A percentile compares a stretch with the other conserved stretches of the same genome.
Evolutionary conservation across 2,329 filamentous ascomycete species (phyloP).

Genomic region (Colletotrichum endophyticum): DNA sequence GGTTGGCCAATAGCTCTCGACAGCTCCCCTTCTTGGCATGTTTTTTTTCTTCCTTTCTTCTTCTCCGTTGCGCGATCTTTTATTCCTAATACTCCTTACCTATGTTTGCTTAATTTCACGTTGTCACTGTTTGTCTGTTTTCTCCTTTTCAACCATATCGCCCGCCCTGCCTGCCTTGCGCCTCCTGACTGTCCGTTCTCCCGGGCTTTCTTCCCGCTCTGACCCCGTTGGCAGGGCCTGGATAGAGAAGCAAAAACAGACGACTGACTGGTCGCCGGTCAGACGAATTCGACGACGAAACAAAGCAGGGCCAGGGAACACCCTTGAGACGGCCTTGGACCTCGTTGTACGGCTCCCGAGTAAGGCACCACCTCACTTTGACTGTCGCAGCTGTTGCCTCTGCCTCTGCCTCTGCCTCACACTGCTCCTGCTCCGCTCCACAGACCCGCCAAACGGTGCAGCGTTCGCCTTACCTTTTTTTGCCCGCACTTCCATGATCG

Average conservation of each 20-base stretch:
- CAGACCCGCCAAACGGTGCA: slow-evolving; percentile 4
- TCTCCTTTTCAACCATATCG: neutral
- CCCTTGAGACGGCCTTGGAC: slow-evolving; percentile 1
- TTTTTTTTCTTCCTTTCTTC: neutral
- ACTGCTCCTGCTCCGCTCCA: neutral
- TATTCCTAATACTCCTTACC: neutral
- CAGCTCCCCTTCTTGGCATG: neutral
- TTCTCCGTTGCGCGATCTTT: neutral
- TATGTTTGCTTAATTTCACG: neutral
- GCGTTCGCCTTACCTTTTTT: slow-evolving; percentile 6
- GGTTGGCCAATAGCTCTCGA: neutral
- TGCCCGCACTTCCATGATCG: slow-evolving; percentile 17
- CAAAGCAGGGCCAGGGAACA: slow-evolving; percentile 17
- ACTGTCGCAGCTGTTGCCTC: neutral
- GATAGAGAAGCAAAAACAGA: neutral
- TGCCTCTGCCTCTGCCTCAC: neutral
- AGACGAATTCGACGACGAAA: slow-evolving; percentile 19
- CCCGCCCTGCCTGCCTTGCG: neutral
- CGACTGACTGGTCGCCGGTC: slow-evolving; percentile 15
- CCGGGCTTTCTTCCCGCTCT: neutral
- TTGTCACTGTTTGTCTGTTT: neutral
- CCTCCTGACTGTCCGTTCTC: neutral
- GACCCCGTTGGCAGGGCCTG: neutral
- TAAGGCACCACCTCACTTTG: neutral
- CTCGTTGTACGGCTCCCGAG: neutral